phyloP scores from a whole-genome alignment of 2,329 filamentous ascomycete species.

The Grosmannia huntii region DNA sequence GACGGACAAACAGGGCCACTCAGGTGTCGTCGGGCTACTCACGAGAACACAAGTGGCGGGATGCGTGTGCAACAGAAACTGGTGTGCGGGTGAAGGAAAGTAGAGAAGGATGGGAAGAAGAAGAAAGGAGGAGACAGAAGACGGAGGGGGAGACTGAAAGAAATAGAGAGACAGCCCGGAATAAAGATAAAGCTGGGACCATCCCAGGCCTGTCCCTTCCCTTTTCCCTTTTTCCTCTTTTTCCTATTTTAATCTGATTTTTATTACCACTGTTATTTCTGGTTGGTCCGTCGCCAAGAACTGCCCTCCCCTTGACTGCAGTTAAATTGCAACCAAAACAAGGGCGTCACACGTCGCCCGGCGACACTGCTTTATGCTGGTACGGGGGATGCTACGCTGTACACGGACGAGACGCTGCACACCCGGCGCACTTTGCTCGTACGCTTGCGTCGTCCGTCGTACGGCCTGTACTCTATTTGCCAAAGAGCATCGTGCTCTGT shows the following conservation, averaged over 20 bases:
- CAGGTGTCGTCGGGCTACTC: not conserved
- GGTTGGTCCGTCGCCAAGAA: constrained; percentile 2
- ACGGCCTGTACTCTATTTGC: too few species aligned
- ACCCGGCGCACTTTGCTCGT: too few species aligned
- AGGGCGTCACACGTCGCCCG: not conserved
- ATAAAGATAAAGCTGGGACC: constrained; percentile 9
- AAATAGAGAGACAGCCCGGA: constrained; percentile 4
- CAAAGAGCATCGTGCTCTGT: too few species aligned
- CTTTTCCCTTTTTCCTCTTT: not conserved
- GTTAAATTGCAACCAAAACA: not conserved
- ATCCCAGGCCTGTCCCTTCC: not conserved
- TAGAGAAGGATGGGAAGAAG: not conserved
- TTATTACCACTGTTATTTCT: constrained; percentile 2
- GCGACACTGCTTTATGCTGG: not conserved
- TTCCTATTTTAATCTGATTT: not conserved
- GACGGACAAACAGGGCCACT: not conserved
- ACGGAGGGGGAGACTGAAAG: not conserved
- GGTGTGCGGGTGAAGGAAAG: not conserved
- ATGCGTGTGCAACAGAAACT: not conserved
- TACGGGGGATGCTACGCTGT: not conserved
- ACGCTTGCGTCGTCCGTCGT: too few species aligned
- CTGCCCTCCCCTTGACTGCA: not conserved
- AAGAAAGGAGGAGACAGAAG: not conserved
- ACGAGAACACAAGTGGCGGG: not conserved
- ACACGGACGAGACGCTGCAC: too few species aligned